phyloP scores from a whole-genome alignment of 768 basidiomycete genomes.

The Candolleomyces efflorescens region DNA sequence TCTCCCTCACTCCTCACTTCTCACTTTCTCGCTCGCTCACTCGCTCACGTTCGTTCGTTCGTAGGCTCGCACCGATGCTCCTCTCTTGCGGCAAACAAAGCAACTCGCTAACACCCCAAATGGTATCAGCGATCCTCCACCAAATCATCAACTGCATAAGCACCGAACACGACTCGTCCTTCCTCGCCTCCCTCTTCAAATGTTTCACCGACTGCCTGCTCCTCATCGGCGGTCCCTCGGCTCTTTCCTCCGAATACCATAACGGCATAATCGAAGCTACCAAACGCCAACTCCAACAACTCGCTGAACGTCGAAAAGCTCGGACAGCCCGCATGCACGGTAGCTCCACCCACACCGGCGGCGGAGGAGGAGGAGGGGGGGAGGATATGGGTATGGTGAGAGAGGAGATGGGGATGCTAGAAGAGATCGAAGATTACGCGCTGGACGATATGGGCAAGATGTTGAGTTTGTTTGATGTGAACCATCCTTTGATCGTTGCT shows the following conservation, averaged over 20 bases:
- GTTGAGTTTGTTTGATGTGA: constrained; percentile 48
- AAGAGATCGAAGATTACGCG: constrained; percentile 82
- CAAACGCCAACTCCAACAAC: no score
- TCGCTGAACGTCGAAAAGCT: constrained; percentile 17
- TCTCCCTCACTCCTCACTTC: no score
- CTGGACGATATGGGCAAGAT: constrained; percentile 76
- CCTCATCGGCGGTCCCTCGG: no score
- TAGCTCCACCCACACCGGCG: no score
- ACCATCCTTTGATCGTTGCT: constrained; percentile 65
- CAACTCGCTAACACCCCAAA: constrained; percentile 29
- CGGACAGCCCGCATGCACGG: constrained; percentile 31
- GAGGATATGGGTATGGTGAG: constrained; percentile 49
- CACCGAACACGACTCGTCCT: constrained; percentile 67
- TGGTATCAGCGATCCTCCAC: constrained; percentile 64
- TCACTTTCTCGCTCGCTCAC: no score
- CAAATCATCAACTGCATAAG: constrained; percentile 61
- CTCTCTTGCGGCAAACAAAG: no score
- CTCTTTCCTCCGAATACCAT: no score
- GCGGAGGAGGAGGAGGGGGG: constrained; percentile 19
- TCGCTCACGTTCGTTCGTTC: no score
- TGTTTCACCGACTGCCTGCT: constrained; percentile 42
- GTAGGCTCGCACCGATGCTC: no score
- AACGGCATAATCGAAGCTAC: no score
- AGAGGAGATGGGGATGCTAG: constrained; percentile 67
- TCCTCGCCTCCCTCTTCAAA: constrained; percentile 73